A percentile compares a stretch with the other conserved stretches of the same genome.
Conservation (phyloP, 1,284 basidiomycete genomes). For the Marasmius tenuissimus region DNA sequence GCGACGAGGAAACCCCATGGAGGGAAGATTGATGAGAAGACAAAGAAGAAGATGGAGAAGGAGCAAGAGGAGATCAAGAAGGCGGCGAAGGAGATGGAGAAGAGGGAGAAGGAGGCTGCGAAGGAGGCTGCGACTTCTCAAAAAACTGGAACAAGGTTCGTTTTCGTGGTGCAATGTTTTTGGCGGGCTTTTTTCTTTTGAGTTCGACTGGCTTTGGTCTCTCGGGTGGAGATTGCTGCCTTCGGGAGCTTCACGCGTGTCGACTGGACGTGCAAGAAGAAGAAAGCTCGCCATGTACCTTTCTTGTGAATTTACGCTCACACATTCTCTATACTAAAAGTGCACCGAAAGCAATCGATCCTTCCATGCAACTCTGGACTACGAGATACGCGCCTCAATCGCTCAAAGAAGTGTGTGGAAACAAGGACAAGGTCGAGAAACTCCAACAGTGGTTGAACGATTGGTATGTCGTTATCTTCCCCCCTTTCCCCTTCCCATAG, state of each 20-base stretch:
- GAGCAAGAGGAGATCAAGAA: conserved; percentile 75
- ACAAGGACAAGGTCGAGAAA: conserved; percentile 90
- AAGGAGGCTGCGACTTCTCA: conserved; percentile 31
- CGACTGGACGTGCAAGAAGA: too few relatives aligned
- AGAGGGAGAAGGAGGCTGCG: conserved; percentile 56
- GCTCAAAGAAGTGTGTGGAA: conserved; percentile 93
- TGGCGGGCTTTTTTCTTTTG: too few relatives aligned
- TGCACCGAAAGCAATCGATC: conserved; percentile 35
- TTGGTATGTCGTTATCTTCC: conserved; percentile 56
- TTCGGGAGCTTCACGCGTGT: too few relatives aligned
- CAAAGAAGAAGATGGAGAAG: conserved; percentile 79
- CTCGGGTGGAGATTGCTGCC: too few relatives aligned
- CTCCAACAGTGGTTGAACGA: conserved; percentile 84
- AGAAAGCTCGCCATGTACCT: too few relatives aligned
- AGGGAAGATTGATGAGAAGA: conserved; percentile 72
- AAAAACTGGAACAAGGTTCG: conserved; percentile 17
- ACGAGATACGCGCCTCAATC: conserved; percentile 89
- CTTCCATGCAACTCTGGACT: conserved; percentile 86
- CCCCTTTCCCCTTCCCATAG: too few relatives aligned
- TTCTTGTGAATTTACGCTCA: too few relatives aligned
- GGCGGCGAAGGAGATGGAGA: conserved; percentile 77
- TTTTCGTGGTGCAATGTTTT: conserved; percentile 13
- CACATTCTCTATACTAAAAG: conserved; percentile 10
- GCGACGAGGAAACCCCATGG: conserved; percentile 56
- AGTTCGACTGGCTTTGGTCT: too few relatives aligned